Percentiles rank a stretch among this genome's conserved stretches.
Evolutionary conservation across 2,329 filamentous ascomycete genomes (phyloP).

Genomic region (Thelonectria discophora): DNA sequence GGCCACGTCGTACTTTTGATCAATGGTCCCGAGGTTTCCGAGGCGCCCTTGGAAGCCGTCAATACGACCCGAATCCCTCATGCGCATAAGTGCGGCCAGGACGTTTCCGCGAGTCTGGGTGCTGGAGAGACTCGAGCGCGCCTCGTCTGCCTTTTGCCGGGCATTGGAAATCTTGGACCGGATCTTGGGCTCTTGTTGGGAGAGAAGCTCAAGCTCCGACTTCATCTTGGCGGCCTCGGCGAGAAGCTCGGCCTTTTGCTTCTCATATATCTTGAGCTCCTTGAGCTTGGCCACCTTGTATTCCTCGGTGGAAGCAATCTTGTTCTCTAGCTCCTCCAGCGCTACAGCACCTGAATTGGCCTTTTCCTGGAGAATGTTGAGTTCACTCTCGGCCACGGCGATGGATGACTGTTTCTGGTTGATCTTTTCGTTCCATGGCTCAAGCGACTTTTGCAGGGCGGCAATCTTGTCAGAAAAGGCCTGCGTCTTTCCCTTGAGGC

Average conservation of each 20-base stretch:
- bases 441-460: constrained; percentile 88
- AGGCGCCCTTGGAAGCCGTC: constrained; percentile 96
- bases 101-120: constrained; percentile 95
- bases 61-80: constrained; percentile 95
- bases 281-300: constrained; percentile 73
- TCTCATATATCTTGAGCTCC: constrained; percentile 80
- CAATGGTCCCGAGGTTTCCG: constrained; percentile 92
- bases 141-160: constrained; percentile 95
- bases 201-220: constrained; percentile 75
- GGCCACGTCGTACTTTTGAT: constrained; percentile 94
- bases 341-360: constrained; percentile 87
- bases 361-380: constrained; percentile 89
- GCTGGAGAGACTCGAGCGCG: constrained; percentile 85
- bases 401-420: constrained; percentile 95
- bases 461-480: constrained; percentile 93
- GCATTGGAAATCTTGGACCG: constrained; percentile 87
- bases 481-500: constrained; percentile 94
- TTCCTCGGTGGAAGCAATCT: constrained; percentile 77
- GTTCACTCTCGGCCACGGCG: constrained; percentile 92
- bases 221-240: constrained; percentile 78
- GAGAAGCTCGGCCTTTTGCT: constrained; percentile 75
- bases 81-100: constrained; percentile 87
- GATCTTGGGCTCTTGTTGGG: constrained; percentile 81
- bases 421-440: constrained; percentile 97
- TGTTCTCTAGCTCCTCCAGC: constrained; percentile 82